Evolutionary conservation across 768 basidiomycete species (phyloP).

Genomic region (Lanmaoa pseudosensibilis): DNA sequence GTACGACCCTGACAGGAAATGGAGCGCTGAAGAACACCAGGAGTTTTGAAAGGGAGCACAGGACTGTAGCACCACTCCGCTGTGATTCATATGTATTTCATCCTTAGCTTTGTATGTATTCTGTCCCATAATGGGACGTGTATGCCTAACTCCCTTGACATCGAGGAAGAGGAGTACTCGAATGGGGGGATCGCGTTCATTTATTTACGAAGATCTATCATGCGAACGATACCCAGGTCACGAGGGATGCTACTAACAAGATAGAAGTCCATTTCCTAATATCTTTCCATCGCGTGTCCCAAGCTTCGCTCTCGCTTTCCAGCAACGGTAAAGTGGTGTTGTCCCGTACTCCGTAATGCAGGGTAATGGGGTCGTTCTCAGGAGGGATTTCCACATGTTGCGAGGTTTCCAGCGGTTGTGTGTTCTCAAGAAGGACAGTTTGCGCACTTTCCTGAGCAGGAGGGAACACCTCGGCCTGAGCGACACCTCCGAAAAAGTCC

Average conservation of each 20-base stretch:
- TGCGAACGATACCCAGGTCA: slow-evolving; percentile 30
- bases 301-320: slow-evolving; percentile 2
- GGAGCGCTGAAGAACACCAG: slow-evolving; percentile 18
- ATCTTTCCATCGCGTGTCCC: slow-evolving; percentile 24
- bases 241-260: slow-evolving; percentile 23
- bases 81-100: background rate
- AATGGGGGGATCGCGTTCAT: background rate
- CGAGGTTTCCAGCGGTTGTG: background rate
- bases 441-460: slow-evolving; percentile 1
- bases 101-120: background rate
- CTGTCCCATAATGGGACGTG: background rate
- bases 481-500: slow-evolving; percentile 88
- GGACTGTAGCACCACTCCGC: background rate
- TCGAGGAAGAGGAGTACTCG: background rate
- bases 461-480: slow-evolving; percentile 71
- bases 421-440: background rate
- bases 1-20: slow-evolving; percentile 31
- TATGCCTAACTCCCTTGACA: background rate
- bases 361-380: background rate
- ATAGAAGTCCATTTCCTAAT: slow-evolving; percentile 33
- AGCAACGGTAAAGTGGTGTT: background rate
- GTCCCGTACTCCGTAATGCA: background rate
- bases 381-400: background rate
- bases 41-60: background rate
- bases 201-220: slow-evolving; percentile 8